These are phyloP conservation scores for Bipolaris sorokiniana DNA, from an alignment of 2,329 filamentous ascomycete species.

Conservation along the genomic window DNA sequence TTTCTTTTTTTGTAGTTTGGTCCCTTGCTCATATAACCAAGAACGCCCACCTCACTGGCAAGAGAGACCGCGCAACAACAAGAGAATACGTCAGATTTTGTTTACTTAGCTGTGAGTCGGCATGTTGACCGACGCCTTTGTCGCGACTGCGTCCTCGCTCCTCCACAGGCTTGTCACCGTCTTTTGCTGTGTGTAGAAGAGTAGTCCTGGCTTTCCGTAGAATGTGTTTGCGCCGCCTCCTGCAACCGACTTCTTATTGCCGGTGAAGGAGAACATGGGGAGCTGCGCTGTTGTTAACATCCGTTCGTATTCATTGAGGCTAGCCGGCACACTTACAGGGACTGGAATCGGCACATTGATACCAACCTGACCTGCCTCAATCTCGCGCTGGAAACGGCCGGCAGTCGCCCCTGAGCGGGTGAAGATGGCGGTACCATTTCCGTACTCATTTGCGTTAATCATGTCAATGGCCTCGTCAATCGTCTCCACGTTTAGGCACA, in stretches of 20 bases:
- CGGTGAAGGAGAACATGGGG: constrained; percentile 69
- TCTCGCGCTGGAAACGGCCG: constrained; percentile 77
- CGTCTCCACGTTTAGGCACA: constrained; percentile 78
- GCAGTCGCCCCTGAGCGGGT: constrained; percentile 78
- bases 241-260: constrained; percentile 84
- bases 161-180: constrained; percentile 91
- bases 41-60: too few species aligned
- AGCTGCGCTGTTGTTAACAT: constrained; percentile 41
- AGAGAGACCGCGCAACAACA: too few species aligned
- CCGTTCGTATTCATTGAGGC: background rate
- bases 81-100: too few species aligned
- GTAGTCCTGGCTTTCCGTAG: constrained; percentile 89
- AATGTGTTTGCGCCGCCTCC: constrained; percentile 93
- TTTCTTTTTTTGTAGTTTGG: too few species aligned
- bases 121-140: constrained; percentile 89
- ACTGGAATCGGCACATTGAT: constrained; percentile 83
- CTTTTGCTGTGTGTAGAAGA: constrained; percentile 97
- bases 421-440: constrained; percentile 86
- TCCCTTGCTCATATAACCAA: too few species aligned
- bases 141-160: constrained; percentile 80
- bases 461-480: constrained; percentile 80
- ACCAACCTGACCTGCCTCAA: constrained; percentile 84
- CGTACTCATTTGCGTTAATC: constrained; percentile 86
- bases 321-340: constrained; percentile 39
- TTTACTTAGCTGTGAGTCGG: constrained; percentile 63